These are phyloP conservation scores for Hsuehochloa calcarea DNA, from an alignment of 176 grass and related monocot species.

Conservation along the genomic window DNA sequence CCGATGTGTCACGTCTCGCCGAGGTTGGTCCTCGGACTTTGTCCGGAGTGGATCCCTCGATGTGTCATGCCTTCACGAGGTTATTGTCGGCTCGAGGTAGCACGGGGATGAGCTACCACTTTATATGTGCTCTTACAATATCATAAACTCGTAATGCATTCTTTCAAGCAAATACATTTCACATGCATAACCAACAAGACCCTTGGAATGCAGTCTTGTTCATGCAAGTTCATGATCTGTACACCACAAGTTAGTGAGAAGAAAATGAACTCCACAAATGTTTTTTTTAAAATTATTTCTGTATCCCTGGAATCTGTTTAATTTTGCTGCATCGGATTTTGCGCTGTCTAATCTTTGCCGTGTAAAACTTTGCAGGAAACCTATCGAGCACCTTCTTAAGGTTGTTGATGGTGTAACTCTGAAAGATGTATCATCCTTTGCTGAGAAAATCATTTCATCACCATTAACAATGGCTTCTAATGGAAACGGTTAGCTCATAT, in stretches of 20 bases:
- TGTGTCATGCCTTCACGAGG: too few relatives aligned
- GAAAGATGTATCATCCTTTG: slow-evolving; percentile 68
- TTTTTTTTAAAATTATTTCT: not conserved
- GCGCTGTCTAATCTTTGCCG: not conserved
- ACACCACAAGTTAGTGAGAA: not conserved
- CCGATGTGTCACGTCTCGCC: too few relatives aligned
- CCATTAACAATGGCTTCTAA: slow-evolving; percentile 88
- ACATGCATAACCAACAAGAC: not conserved
- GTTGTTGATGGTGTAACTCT: slow-evolving; percentile 67
- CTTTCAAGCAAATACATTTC: not conserved
- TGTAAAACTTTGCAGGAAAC: slow-evolving; percentile 70
- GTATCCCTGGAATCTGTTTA: not conserved
- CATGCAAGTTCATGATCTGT: not conserved
- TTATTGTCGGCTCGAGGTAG: too few relatives aligned
- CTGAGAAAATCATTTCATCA: slow-evolving; percentile 81
- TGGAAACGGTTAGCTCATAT: slow-evolving; percentile 64
- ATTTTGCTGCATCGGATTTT: slow-evolving; percentile 11
- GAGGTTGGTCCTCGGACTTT: too few relatives aligned
- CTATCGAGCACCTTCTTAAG: slow-evolving; percentile 72
- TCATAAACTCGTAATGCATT: not conserved
- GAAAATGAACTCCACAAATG: not conserved
- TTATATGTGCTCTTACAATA: not conserved
- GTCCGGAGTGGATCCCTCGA: too few relatives aligned
- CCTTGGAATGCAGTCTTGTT: not conserved
- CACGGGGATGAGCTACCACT: not conserved